Conservation (phyloP, 768 basidiomycete species). For the Gyrodon lividus region DNA sequence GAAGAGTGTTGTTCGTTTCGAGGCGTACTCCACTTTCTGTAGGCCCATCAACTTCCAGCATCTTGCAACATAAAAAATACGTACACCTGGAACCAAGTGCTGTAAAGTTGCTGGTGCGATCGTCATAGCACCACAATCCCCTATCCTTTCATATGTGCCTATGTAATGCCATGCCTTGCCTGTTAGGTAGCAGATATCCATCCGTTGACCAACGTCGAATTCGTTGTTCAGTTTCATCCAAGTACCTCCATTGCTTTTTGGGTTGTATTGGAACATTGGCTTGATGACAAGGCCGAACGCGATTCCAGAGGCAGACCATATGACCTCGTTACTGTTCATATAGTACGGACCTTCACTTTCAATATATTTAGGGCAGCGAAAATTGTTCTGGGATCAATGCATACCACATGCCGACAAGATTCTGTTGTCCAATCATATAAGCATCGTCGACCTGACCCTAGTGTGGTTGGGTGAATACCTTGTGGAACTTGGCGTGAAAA, state of each 20-base stretch:
- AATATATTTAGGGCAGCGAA: background rate
- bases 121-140: slow-evolving; percentile 8
- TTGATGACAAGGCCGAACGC: slow-evolving; percentile 25
- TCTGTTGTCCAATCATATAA: slow-evolving; percentile 5
- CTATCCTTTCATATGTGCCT: slow-evolving; percentile 27
- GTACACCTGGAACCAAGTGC: slow-evolving; percentile 11
- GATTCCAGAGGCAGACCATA: slow-evolving; percentile 24
- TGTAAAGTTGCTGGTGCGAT: slow-evolving; percentile 12
- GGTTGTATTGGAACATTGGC: slow-evolving; percentile 28
- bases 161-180: slow-evolving; percentile 15
- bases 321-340: slow-evolving; percentile 15
- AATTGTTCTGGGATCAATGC: background rate
- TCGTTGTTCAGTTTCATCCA: slow-evolving; percentile 14
- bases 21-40: slow-evolving; percentile 20
- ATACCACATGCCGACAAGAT: slow-evolving; percentile 8
- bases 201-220: slow-evolving; percentile 12
- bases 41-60: background rate
- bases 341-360: slow-evolving; percentile 10
- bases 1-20: slow-evolving; percentile 18
- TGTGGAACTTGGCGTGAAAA: background rate
- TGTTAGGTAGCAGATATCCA: slow-evolving; percentile 20
- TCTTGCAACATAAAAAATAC: background rate
- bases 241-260: slow-evolving; percentile 11
- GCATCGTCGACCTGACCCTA: background rate
- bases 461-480: slow-evolving; percentile 14